Evolutionary conservation across 805 yeast species (phyloP), one percentile per base, ranked within the genome.

Genomic region (Yamadazyma kitorensis): DNA sequence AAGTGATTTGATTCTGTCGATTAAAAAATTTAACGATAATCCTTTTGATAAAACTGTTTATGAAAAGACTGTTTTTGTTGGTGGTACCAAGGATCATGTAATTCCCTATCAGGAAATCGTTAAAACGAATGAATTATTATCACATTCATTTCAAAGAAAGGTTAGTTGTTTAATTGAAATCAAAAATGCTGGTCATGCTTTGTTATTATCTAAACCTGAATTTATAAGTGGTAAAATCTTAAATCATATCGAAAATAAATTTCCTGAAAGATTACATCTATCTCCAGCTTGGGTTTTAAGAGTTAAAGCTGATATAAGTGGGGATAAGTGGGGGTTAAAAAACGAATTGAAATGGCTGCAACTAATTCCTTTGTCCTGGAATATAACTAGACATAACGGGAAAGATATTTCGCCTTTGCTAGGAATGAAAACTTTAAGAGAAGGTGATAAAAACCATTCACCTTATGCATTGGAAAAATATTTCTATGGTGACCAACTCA

Each of bases 321-420:
- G 82, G 2, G 83, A 76, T 47, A 83, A 84, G 56, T 84, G 91
- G 91, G 85, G 87, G 15, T 57, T 84, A 43, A 83, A 83, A 55
- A 84, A 83, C 49, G 84, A 81, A 50, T 70, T 65, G 40, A 84
- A 83, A 53, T 84, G 93, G 91, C 67, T 70, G 50, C 61, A 68
- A 21, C 64, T 78, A 5, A 65, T 67, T 28, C 64, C 78, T 1
- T 64, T 83, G 0, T 76, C 82, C 0, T 43, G 57, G 39, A 68
- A 63, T 29, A 59, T 77, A 12, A 40, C 55, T 16, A 48, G 68
- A 26, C 42, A 40, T 5, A 58, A 48, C 37, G 55, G 55, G 3
- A 45, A 45, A 3, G 68, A 56, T 17, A 49, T 48, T 1, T 60
- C 81, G 2, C 75, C 75, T 6, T 58, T 83, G 29, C 47, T 82